Percentiles rank a stretch among this genome's conserved stretches.
Conservation (phyloP, 805 yeast species). For the Pichia deserticola region DNA sequence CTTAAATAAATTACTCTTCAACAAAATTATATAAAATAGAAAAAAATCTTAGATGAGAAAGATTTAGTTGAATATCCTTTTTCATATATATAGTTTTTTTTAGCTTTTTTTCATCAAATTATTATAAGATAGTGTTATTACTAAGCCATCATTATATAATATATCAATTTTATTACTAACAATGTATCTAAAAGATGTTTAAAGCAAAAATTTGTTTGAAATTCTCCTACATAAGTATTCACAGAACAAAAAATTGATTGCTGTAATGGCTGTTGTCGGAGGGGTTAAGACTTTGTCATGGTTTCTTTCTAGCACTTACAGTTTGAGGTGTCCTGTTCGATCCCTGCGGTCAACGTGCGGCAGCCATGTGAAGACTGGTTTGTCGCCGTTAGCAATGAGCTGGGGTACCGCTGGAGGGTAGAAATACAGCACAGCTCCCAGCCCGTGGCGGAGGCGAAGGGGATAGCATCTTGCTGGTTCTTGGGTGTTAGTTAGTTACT, state of each 20-base stretch:
- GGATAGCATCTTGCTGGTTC: slow-evolving; percentile 33
- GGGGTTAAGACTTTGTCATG: slow-evolving; percentile 20
- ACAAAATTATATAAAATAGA: too few species aligned
- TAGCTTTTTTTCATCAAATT: too few species aligned
- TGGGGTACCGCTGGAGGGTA: slow-evolving; percentile 35
- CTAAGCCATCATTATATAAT: too few species aligned
- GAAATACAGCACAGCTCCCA: slow-evolving; percentile 37
- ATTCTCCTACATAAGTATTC: too few species aligned
- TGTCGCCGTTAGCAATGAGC: slow-evolving; percentile 24
- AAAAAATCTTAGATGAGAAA: too few species aligned
- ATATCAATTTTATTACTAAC: too few species aligned
- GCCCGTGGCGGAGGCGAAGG: slow-evolving; percentile 36
- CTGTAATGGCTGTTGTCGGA: slow-evolving; percentile 31
- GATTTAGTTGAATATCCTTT: too few species aligned
- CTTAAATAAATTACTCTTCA: too few species aligned
- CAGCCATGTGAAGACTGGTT: slow-evolving; percentile 29
- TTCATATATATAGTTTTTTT: too few species aligned
- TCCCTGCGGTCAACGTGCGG: slow-evolving; percentile 30
- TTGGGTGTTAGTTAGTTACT: slow-evolving; percentile 15
- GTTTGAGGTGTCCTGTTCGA: slow-evolving; percentile 38
- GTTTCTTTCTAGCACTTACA: slow-evolving; percentile 12
- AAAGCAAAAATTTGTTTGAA: too few species aligned
- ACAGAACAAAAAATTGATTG: slow-evolving; percentile 1
- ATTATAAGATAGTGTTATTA: too few species aligned
- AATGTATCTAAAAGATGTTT: too few species aligned